phyloP scores from a whole-genome alignment of 306 rosid species.

The Cyclanthera cordifolia region DNA sequence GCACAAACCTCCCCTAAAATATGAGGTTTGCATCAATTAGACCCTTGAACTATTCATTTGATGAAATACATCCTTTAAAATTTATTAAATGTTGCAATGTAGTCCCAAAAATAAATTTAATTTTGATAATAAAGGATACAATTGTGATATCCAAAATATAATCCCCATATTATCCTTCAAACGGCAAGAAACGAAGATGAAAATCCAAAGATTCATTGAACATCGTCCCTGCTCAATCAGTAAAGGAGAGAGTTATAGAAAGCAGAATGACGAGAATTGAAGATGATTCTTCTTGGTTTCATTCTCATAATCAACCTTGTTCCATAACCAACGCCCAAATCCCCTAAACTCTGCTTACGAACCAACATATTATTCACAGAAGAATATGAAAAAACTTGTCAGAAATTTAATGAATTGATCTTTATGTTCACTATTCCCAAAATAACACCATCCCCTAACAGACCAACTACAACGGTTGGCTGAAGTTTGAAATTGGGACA shows the following conservation, averaged over 20 bases:
- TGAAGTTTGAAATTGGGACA: not conserved
- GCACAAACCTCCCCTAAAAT: too few species aligned
- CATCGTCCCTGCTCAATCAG: too few species aligned
- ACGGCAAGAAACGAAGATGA: not conserved
- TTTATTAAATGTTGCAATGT: too few species aligned
- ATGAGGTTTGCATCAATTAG: too few species aligned
- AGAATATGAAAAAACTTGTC: not conserved
- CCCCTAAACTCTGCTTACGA: slow-evolving; percentile 1
- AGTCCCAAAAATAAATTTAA: too few species aligned
- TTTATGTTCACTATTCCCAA: not conserved
- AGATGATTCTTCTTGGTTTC: slow-evolving; percentile 15
- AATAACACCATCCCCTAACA: not conserved
- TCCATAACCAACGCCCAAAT: slow-evolving; percentile 6
- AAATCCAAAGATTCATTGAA: not conserved
- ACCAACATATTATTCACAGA: not conserved
- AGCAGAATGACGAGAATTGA: slow-evolving; percentile 6
- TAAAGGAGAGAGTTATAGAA: not conserved
- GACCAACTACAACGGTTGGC: not conserved
- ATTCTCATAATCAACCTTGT: slow-evolving; percentile 44
- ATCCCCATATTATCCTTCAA: not conserved
- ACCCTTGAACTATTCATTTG: too few species aligned
- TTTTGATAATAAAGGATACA: too few species aligned
- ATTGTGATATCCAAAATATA: too few species aligned
- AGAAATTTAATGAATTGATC: not conserved
- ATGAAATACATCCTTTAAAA: too few species aligned